A percentile compares a stretch with the other conserved stretches of the same genome.
phyloP scores from a whole-genome alignment of 2,329 filamentous ascomycete species.

The Cyphellophora europaea region DNA sequence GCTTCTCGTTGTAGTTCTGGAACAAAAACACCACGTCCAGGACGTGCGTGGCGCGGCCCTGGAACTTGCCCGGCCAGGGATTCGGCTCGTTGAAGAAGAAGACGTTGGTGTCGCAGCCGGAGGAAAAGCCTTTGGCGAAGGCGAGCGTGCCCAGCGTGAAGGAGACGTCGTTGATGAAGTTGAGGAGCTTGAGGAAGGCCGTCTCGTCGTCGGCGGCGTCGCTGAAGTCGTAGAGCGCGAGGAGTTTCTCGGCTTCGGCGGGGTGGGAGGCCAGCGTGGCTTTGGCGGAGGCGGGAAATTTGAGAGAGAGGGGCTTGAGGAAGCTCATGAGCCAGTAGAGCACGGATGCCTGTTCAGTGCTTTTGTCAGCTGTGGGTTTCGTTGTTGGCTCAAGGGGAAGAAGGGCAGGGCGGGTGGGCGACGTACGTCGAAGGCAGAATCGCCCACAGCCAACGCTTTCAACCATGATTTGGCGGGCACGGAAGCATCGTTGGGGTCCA shows the following conservation, averaged over 20 bases:
- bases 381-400: too few relatives aligned
- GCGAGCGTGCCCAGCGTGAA: slow-evolving; percentile 36
- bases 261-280: slow-evolving; percentile 16
- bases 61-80: slow-evolving; percentile 35
- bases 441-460: slow-evolving; percentile 37
- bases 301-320: slow-evolving; percentile 9
- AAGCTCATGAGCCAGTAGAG: slow-evolving; percentile 8
- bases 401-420: neutral
- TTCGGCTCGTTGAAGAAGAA: slow-evolving; percentile 41
- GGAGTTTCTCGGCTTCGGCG: slow-evolving; percentile 19
- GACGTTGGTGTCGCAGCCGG: slow-evolving; percentile 22
- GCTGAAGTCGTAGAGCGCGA: slow-evolving; percentile 32
- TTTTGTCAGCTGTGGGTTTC: neutral
- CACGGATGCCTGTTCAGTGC: slow-evolving; percentile 7
- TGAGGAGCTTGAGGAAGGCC: slow-evolving; percentile 32
- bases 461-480: slow-evolving; percentile 38
- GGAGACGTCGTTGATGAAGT: slow-evolving; percentile 36
- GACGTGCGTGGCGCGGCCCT: slow-evolving; percentile 33
- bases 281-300: slow-evolving; percentile 8
- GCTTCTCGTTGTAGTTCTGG: slow-evolving; percentile 35
- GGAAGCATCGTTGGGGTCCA: slow-evolving; percentile 17
- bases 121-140: slow-evolving; percentile 28
- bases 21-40: slow-evolving; percentile 37
- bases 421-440: slow-evolving; percentile 38
- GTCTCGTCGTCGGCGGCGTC: slow-evolving; percentile 28